Base-by-base conservation (phyloP, 768 basidiomycete species). In the Mrakia frigida region DNA sequence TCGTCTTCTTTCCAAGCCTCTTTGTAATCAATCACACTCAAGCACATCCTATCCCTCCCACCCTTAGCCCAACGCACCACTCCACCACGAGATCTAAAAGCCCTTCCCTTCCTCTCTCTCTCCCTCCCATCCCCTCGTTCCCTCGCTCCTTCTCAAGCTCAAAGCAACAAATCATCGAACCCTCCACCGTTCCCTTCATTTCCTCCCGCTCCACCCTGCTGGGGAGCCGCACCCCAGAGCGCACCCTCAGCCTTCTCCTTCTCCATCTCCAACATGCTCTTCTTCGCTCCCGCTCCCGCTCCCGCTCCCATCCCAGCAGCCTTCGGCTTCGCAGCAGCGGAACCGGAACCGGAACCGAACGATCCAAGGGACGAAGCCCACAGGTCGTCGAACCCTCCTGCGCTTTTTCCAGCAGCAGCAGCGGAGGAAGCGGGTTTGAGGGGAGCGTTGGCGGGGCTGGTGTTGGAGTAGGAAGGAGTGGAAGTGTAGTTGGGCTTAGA, bases 251-350 rank as follows among this genome's bases (percentile, higher is more conserved):
- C 87, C 85, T 94, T 94, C 85, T 96, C 94, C 84, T 88, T 90
- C 84, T 93, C 91, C 79, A 97, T 82, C 81, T 93, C 94, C 83
- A 91, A 91, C 81, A 96, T 95, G 61, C 90, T 91, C 86, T 94
- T 93, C 53, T 86, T 86, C n/a, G 35, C n/a, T 23, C 61, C 56
- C n/a, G n/a, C n/a, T 21, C 78, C 79, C 41, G 67, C 74, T 6
- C 52, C 71, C n/a, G n/a, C n/a, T 18, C 70, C 67, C n/a, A 31
- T 33, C 25, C 43, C 28, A 37, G n/a, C 37, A 0, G 46, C n/a
- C 56, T 82, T 80, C 52, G 89, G 78, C 80, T 80, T 87, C 82
- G 80, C 70, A 10, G 84, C 76, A n/a, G n/a, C n/a, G n/a, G n/a
- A n/a, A n/a, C n/a, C n/a, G 31, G 85, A 50, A 50, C 16, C 82